Evolutionary conservation across 345 rosid species (phyloP).

Genomic region (Eutrema yunnanense): DNA sequence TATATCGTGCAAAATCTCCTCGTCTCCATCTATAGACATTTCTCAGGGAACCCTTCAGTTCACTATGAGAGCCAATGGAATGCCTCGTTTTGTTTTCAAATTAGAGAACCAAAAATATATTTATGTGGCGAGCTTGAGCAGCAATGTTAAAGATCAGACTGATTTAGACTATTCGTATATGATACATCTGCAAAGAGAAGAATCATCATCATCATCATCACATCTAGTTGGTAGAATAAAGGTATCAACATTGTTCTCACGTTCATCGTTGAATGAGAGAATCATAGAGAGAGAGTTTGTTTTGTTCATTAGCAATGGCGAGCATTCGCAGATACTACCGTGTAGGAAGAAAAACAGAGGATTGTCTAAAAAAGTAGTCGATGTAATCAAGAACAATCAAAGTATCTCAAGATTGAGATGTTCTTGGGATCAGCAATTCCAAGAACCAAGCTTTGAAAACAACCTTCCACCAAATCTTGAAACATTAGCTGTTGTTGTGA

Average conservation of each 20-base stretch:
- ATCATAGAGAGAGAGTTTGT: conserved; percentile 57
- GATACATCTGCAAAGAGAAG: conserved; percentile 40
- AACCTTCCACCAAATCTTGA: conserved; percentile 55
- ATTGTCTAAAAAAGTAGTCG: conserved; percentile 45
- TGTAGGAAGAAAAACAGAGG: conserved; percentile 39
- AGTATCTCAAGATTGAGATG: conserved; percentile 36
- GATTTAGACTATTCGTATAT: conserved; percentile 39
- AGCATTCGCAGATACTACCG: conserved; percentile 29
- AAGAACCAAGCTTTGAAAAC: conserved; percentile 33
- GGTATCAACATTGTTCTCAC: conserved; percentile 47
- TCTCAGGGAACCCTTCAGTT: conserved; percentile 69
- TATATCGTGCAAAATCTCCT: conserved; percentile 7
- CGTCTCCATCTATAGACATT: conserved; percentile 24
- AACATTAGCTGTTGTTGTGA: conserved; percentile 62
- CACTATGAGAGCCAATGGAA: conserved; percentile 43
- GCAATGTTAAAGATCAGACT: conserved; percentile 28
- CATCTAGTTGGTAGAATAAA: conserved; percentile 62
- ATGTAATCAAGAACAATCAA: conserved; percentile 45
- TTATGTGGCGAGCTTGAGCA: conserved; percentile 48
- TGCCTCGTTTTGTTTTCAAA: conserved; percentile 58
- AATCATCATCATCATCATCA: conserved; percentile 14
- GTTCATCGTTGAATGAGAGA: conserved; percentile 31
- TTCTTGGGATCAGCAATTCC: conserved; percentile 39
- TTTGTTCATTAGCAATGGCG: conserved; percentile 41
- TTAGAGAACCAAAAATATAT: conserved; percentile 47